Evolutionary conservation across 768 basidiomycete genomes (phyloP).

Genomic region (Holtermanniella nyarrowii): DNA sequence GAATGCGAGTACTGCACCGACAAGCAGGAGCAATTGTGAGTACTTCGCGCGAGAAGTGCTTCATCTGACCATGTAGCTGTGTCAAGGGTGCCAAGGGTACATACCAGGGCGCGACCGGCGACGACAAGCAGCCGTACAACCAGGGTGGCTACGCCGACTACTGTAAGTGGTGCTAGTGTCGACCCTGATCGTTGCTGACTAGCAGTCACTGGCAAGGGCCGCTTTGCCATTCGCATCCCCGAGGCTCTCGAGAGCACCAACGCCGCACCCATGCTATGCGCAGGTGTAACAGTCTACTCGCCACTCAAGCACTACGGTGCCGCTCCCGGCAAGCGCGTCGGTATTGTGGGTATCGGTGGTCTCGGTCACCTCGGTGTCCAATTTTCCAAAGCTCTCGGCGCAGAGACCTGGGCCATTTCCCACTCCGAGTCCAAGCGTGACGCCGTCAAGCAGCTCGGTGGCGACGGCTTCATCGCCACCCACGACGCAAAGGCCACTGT

Average conservation of each 20-base stretch:
- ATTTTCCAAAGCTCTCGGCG: constrained; percentile 51
- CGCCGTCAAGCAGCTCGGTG: constrained; percentile 54
- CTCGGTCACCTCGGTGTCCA: constrained; percentile 43
- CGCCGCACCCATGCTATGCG: constrained; percentile 40
- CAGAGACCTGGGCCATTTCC: constrained; percentile 53
- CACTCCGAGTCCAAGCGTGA: constrained; percentile 50
- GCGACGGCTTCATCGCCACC: constrained; percentile 49
- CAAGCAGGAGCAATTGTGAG: constrained; percentile 42
- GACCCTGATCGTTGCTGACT: constrained; percentile 1
- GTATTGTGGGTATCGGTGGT: constrained; percentile 62
- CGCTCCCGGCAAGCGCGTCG: constrained; percentile 57
- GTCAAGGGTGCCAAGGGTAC: background rate
- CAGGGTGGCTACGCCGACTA: constrained; percentile 42
- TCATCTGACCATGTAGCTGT: background rate
- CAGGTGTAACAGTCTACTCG: constrained; percentile 42
- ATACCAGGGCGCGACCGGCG: constrained; percentile 15
- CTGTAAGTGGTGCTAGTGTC: constrained; percentile 32
- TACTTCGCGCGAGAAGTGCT: background rate
- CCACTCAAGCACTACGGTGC: constrained; percentile 46
- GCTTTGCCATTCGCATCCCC: constrained; percentile 42
- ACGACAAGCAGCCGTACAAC: constrained; percentile 11
- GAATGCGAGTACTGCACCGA: constrained; percentile 41
- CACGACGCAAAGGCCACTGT: constrained; percentile 32
- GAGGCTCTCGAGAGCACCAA: constrained; percentile 34
- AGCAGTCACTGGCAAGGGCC: constrained; percentile 9